A percentile compares a stretch with the other conserved stretches of the same genome.
These are phyloP conservation scores for Ophiognomonia clavigignenti-juglandacearum DNA, from an alignment of 2,329 filamentous ascomycete genomes.

Conservation along the genomic window DNA sequence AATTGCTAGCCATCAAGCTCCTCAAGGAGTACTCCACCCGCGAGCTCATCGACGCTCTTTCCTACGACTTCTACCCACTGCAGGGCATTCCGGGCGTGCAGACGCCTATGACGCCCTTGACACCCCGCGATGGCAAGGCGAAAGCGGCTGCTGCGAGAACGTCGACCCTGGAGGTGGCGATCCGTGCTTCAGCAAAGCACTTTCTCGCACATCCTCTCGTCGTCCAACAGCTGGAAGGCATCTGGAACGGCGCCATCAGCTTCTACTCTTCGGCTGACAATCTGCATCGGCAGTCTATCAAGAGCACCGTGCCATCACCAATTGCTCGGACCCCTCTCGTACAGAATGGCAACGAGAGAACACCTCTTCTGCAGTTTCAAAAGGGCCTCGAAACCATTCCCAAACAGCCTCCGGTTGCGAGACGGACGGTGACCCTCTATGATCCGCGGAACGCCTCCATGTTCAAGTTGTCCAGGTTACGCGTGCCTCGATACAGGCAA, in stretches of 20 bases:
- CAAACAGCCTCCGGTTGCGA: conserved; percentile 32
- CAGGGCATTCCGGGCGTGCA: conserved; percentile 63
- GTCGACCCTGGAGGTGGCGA: conserved; percentile 88
- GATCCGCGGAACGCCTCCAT: conserved; percentile 85
- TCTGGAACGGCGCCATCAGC: conserved; percentile 93
- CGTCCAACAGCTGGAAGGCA: conserved; percentile 91
- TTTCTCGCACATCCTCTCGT: conserved; percentile 89
- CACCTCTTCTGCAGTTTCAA: conserved; percentile 44
- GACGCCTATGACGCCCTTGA: conserved; percentile 32
- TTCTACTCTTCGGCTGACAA: conserved; percentile 87
- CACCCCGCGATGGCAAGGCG: conserved; percentile 37
- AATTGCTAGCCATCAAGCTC: conserved; percentile 83
- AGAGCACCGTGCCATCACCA: conserved; percentile 7
- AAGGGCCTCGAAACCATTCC: conserved; percentile 26
- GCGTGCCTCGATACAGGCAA: conserved; percentile 87
- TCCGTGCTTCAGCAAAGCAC: conserved; percentile 85
- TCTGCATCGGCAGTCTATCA: conserved; percentile 60
- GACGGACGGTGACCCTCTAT: conserved; percentile 80
- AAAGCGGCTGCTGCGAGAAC: conserved; percentile 65
- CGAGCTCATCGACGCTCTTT: conserved; percentile 88
- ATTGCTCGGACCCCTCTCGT: conserved; percentile 22
- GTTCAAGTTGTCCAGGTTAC: conserved; percentile 84
- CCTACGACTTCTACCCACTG: conserved; percentile 90
- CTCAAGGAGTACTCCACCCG: conserved; percentile 85
- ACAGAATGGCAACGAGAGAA: conserved; percentile 35